Evolutionary conservation across 164 flowering plant species (phyloP), one percentile per base, ranked within the genome.

Genomic region (Kingdonia uniflora): DNA sequence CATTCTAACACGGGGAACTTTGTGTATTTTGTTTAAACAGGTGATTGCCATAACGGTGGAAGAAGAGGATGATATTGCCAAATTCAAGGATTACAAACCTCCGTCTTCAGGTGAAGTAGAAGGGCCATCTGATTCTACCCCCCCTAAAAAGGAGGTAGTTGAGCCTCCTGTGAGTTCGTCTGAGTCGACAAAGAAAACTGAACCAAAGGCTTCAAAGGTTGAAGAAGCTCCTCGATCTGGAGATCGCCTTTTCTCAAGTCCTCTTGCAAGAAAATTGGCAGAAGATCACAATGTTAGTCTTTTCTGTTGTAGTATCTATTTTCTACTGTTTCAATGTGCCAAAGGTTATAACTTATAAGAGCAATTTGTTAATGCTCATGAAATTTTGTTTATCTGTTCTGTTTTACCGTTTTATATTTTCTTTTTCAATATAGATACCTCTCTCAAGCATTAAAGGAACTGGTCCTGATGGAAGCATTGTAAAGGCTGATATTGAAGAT

Each of bases 401-500:
- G n/a, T n/a, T n/a, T n/a, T n/a, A n/a, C n/a, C n/a, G n/a, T n/a
- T n/a, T n/a, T 2, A 1, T 19, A 7, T 42, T 42, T 42, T n/a
- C 19, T 42, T 12, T 14, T 3, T 42, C 16, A 16, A 46, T 65
- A 17, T 54, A 92, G 99, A 81, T 92, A 17, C 69, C 87, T 54
- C 74, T 92, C 49, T 73, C 97, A 58, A 84, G 76, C 63, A 69
- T 92, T 60, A 88, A 81, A 73, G 99, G 99, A 62, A 85, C 97
- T 19, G 99, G 99, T 63, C 81, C 84, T 60, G 95, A 86, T 67
- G 99, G 99, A 35, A 57, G 72, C 60, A 92, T 92, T 65, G 89
- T 92, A 54, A 92, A 88, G 76, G 96, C 94, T 57, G 99, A 92
- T 66, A 73, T 92, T 70, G 99, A 92, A 66, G 96, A 88, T 51